These are phyloP conservation scores for Tillandsia leiboldiana DNA, from an alignment of 176 grass and related monocot species.

Conservation along the genomic window DNA sequence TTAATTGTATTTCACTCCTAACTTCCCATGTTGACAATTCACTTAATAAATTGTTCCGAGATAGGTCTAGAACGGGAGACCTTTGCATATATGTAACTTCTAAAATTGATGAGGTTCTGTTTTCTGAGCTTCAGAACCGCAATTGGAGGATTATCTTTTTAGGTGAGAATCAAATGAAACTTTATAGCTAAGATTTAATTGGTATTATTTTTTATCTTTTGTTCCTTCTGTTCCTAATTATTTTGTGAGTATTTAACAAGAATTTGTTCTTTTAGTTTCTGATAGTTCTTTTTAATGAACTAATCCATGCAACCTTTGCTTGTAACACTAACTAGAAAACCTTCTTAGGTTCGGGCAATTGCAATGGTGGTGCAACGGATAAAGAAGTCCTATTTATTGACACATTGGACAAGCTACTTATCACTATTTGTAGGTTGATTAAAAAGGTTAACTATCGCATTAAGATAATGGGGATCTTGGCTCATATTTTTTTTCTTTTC, in stretches of 20 bases:
- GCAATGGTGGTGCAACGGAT: conserved; percentile 11
- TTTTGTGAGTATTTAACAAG: neutral
- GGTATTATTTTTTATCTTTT: neutral
- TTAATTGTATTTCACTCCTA: conserved; percentile 16
- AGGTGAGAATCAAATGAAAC: conserved; percentile 31
- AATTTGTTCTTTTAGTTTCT: neutral
- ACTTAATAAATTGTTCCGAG: conserved; percentile 26
- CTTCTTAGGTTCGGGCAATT: conserved; percentile 33
- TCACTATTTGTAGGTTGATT: conserved; percentile 52
- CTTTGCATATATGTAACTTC: conserved; percentile 58
- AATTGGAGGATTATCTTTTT: conserved; percentile 45
- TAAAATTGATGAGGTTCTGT: conserved; percentile 33
- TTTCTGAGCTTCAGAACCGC: conserved; percentile 39
- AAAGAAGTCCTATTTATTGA: conserved; percentile 36
- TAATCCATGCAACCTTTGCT: neutral
- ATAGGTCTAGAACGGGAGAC: conserved; percentile 38
- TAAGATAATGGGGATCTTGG: too few relatives aligned
- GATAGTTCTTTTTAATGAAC: neutral
- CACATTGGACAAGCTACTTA: conserved; percentile 53
- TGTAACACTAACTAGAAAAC: conserved; percentile 11
- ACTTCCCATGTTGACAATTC: conserved; percentile 12
- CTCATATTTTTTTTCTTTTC: neutral
- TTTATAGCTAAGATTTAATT: neutral
- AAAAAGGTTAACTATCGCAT: conserved; percentile 47
- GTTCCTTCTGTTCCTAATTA: conserved; percentile 10